A percentile compares a stretch with the other conserved stretches of the same genome.
Evolutionary conservation across 1,284 basidiomycete genomes (phyloP).

Genomic region (Schizophyllum amplum): DNA sequence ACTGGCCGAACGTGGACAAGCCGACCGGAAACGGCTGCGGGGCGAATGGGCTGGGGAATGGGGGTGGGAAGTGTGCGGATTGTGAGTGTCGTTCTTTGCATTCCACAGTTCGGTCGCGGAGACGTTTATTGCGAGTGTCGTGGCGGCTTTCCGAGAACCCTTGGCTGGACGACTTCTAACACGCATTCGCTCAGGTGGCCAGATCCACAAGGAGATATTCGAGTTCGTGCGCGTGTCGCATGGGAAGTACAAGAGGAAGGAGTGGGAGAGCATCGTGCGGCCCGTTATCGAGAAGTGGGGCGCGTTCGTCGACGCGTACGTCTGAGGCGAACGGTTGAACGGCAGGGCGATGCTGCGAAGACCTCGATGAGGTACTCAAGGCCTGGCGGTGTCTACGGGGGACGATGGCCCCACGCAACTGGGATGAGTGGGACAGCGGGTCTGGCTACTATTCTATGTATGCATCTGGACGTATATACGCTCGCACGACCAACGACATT

Average conservation of each 20-base stretch:
- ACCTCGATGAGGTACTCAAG: background rate
- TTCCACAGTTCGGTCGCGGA: background rate
- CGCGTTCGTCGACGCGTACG: constrained; percentile 40
- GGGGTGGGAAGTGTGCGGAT: constrained; percentile 6
- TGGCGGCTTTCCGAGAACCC: constrained; percentile 4
- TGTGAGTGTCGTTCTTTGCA: background rate
- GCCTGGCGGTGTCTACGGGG: too few relatives aligned
- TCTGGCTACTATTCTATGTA: too few relatives aligned
- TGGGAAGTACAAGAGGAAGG: constrained; percentile 48
- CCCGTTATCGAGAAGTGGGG: constrained; percentile 75
- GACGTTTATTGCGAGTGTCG: too few relatives aligned
- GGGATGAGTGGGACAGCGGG: too few relatives aligned
- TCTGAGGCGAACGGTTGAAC: too few relatives aligned
- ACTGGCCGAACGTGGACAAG: background rate
- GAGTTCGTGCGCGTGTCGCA: constrained; percentile 45
- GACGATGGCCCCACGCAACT: too few relatives aligned
- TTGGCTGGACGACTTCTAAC: constrained; percentile 20
- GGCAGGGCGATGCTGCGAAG: too few relatives aligned
- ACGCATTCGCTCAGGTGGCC: constrained; percentile 46
- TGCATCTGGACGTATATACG: too few relatives aligned
- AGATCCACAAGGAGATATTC: constrained; percentile 69
- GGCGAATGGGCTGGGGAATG: constrained; percentile 10
- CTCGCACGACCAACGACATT: too few relatives aligned
- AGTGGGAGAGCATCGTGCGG: constrained; percentile 67
- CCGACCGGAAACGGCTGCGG: background rate